These are phyloP conservation scores for Penicillium soppii DNA, from an alignment of 495 filamentous ascomycete genomes.

Conservation along the genomic window DNA sequence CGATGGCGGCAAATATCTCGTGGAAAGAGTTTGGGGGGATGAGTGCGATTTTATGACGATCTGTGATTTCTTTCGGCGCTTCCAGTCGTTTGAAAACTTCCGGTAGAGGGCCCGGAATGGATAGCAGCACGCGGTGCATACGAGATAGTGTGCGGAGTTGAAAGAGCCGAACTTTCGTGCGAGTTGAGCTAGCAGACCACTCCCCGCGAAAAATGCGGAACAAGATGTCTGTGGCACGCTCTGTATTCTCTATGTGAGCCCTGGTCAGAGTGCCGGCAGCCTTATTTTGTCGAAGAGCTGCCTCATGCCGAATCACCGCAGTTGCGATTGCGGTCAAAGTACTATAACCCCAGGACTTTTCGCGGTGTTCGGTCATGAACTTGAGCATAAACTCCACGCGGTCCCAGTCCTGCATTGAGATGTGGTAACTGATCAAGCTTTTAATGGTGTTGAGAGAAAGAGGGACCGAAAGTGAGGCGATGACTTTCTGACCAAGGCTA, in stretches of 20 bases:
- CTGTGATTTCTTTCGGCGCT: slow-evolving; percentile 9
- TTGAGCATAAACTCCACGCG: slow-evolving; percentile 43
- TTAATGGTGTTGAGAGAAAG: slow-evolving; percentile 47
- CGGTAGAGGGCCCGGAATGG: slow-evolving; percentile 27
- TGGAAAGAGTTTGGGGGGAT: slow-evolving; percentile 47
- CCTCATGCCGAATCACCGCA: slow-evolving; percentile 41
- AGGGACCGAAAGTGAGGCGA: slow-evolving; percentile 35
- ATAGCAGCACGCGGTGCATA: slow-evolving; percentile 25
- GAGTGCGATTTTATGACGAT: slow-evolving; percentile 20
- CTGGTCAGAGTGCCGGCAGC: neutral
- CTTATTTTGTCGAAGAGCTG: slow-evolving; percentile 13
- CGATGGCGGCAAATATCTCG: slow-evolving; percentile 44
- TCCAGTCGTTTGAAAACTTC: slow-evolving; percentile 19
- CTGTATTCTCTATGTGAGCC: slow-evolving; percentile 4
- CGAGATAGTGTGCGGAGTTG: slow-evolving; percentile 30
- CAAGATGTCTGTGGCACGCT: slow-evolving; percentile 33
- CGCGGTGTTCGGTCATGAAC: slow-evolving; percentile 37
- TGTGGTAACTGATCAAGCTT: slow-evolving; percentile 49
- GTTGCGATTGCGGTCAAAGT: slow-evolving; percentile 44
- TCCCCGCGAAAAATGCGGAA: slow-evolving; percentile 33
- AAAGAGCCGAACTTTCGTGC: slow-evolving; percentile 13
- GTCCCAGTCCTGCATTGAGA: slow-evolving; percentile 47
- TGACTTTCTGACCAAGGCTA: slow-evolving; percentile 44
- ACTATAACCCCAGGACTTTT: slow-evolving; percentile 48
- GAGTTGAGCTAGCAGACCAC: slow-evolving; percentile 20